Evolutionary conservation across 129 eudicot genomes (phyloP).

Genomic region (sunflower (Helianthus annuus)): HanXRQr2.0-SUNRISE NC_035449.2:21096137-21096636

Average conservation of each 20-base stretch:
- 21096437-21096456: slow-evolving; percentile 44
- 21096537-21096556: slow-evolving; percentile 44
- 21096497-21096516: slow-evolving; percentile 48
- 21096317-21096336: no score
- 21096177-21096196: slow-evolving; percentile 32
- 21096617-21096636: slow-evolving; percentile 50
- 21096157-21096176: slow-evolving; percentile 2
- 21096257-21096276: slow-evolving; percentile 83
- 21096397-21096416: slow-evolving; percentile 29
- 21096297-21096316: no score
- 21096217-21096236: slow-evolving; percentile 42
- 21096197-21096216: slow-evolving; percentile 46
- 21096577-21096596: slow-evolving; percentile 43
- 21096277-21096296: slow-evolving; percentile 54
- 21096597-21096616: slow-evolving; percentile 40
- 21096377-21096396: slow-evolving; percentile 29
- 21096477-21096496: slow-evolving; percentile 40
- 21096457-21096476: slow-evolving; percentile 45
- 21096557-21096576: slow-evolving; percentile 37
- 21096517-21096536: slow-evolving; percentile 46
- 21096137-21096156: slow-evolving; percentile 11
- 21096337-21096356: slow-evolving; percentile 15
- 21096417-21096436: slow-evolving; percentile 31
- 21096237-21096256: slow-evolving; percentile 47
- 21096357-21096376: slow-evolving; percentile 3